These are phyloP conservation scores for Stephanodiscus triporus DNA, from an alignment of 108 stramenopile genomes.

Conservation along the genomic window DNA sequence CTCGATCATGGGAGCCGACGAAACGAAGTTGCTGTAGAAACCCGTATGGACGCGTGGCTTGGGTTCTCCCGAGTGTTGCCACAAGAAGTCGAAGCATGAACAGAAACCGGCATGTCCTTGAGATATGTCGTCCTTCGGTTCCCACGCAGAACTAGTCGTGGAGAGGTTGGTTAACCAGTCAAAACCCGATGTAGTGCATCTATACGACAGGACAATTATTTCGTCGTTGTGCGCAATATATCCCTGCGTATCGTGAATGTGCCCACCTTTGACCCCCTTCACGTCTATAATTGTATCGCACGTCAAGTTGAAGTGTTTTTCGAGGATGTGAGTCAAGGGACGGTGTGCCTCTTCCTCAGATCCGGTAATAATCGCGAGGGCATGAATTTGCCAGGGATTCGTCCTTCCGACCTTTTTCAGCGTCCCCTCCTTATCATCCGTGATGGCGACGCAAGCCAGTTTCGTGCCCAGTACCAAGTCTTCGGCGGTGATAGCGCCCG, in stretches of 20 bases:
- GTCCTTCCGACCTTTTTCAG: conserved; percentile 28
- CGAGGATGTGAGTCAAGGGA: conserved; percentile 49
- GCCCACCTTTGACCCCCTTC: conserved; percentile 24
- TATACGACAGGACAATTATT: conserved; percentile 54
- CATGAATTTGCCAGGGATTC: conserved; percentile 62
- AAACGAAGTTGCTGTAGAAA: conserved; percentile 66
- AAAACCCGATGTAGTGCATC: conserved; percentile 56
- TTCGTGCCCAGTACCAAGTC: conserved; percentile 46
- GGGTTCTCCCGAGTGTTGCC: conserved; percentile 18
- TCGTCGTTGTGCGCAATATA: conserved; percentile 73
- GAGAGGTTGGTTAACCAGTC: conserved; percentile 65
- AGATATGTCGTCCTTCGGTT: conserved; percentile 39
- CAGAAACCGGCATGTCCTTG: conserved; percentile 39
- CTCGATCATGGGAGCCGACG: conserved; percentile 41
- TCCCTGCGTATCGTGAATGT: conserved; percentile 59
- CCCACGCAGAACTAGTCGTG: conserved; percentile 52
- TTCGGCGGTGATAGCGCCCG: conserved; percentile 33
- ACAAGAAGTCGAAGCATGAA: conserved; percentile 33
- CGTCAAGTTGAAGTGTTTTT: conserved; percentile 45
- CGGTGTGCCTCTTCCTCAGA: conserved; percentile 55
- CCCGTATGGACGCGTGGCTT: conserved; percentile 63
- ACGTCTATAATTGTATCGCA: conserved; percentile 49
- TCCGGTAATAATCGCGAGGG: conserved; percentile 58
- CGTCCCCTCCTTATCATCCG: conserved; percentile 49
- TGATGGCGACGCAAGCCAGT: conserved; percentile 49